phyloP scores from a whole-genome alignment of 768 basidiomycete genomes.

The Lactarius deliciosus region DNA sequence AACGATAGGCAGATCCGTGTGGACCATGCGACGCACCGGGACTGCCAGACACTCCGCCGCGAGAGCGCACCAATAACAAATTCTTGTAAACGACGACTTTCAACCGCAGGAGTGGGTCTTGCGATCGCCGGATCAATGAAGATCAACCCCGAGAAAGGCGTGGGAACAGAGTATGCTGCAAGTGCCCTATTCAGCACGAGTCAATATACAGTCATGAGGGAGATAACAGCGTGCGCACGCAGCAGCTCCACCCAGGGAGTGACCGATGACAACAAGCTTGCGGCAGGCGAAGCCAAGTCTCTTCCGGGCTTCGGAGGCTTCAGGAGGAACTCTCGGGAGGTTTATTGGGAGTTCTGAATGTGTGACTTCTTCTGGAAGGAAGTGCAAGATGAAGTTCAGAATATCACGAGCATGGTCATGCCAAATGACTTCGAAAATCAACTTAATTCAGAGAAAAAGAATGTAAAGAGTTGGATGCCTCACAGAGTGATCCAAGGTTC shows the following conservation, averaged over 20 bases:
- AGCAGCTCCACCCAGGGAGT: slow-evolving; percentile 82
- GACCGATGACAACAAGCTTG: slow-evolving; percentile 69
- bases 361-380: slow-evolving; percentile 51
- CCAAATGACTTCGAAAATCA: slow-evolving; percentile 62
- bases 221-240: slow-evolving; percentile 48
- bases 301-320: slow-evolving; percentile 45
- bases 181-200: slow-evolving; percentile 47
- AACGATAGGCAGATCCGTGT: neutral
- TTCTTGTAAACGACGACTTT: neutral
- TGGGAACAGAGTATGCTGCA: slow-evolving; percentile 61
- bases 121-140: slow-evolving; percentile 77
- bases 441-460: neutral
- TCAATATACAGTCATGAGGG: slow-evolving; percentile 13
- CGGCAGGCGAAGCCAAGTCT: slow-evolving; percentile 50
- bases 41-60: slow-evolving; percentile 63
- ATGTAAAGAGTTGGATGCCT: slow-evolving; percentile 32
- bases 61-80: slow-evolving; percentile 47
- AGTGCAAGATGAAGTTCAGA: slow-evolving; percentile 67
- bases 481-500: slow-evolving; percentile 58
- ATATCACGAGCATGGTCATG: slow-evolving; percentile 75
- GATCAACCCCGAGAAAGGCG: slow-evolving; percentile 67
- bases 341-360: slow-evolving; percentile 48
- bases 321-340: slow-evolving; percentile 48
- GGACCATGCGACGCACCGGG: slow-evolving; percentile 43
- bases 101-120: slow-evolving; percentile 25